Conservation (phyloP, 352 stramenopile species). For the Pythium scleroteichum region DNA sequence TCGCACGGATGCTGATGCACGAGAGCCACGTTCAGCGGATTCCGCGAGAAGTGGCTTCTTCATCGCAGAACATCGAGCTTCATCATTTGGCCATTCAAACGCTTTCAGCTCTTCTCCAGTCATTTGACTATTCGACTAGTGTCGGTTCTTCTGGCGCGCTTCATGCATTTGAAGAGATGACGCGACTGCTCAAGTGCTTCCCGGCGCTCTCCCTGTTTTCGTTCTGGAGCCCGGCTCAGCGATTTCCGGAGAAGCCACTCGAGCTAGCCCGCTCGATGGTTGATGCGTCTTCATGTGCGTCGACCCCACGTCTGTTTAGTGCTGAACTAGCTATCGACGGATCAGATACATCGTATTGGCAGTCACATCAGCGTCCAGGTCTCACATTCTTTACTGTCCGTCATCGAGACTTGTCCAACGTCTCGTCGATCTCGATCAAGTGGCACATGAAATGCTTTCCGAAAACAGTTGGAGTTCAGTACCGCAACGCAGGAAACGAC, state of each 20-base stretch:
- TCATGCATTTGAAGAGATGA: slow-evolving; percentile 76
- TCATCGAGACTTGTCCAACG: slow-evolving; percentile 34
- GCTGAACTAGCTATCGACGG: slow-evolving; percentile 60
- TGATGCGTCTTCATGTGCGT: slow-evolving; percentile 54
- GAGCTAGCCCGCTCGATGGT: slow-evolving; percentile 44
- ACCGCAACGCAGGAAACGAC: slow-evolving; percentile 36
- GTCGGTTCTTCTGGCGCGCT: slow-evolving; percentile 30
- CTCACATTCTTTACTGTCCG: slow-evolving; percentile 54
- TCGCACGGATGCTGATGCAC: slow-evolving; percentile 60
- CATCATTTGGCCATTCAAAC: slow-evolving; percentile 86
- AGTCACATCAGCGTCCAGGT: slow-evolving; percentile 62
- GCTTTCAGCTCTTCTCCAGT: slow-evolving; percentile 61
- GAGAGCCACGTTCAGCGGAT: slow-evolving; percentile 45
- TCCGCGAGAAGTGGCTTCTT: slow-evolving; percentile 36
- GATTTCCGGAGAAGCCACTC: slow-evolving; percentile 56
- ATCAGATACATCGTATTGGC: slow-evolving; percentile 66
- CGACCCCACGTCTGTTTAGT: slow-evolving; percentile 45
- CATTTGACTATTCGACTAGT: slow-evolving; percentile 66
- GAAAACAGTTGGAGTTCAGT: slow-evolving; percentile 58
- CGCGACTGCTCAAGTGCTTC: slow-evolving; percentile 73
- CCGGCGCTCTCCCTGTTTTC: slow-evolving; percentile 77
- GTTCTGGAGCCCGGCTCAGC: slow-evolving; percentile 83
- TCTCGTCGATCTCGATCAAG: slow-evolving; percentile 63
- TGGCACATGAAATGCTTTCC: slow-evolving; percentile 76
- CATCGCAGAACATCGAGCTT: slow-evolving; percentile 55